A percentile compares a stretch with the other conserved stretches of the same genome.
Evolutionary conservation across 108 stramenopile species (phyloP).

Genomic region (Skeletonema tropicum): DNA sequence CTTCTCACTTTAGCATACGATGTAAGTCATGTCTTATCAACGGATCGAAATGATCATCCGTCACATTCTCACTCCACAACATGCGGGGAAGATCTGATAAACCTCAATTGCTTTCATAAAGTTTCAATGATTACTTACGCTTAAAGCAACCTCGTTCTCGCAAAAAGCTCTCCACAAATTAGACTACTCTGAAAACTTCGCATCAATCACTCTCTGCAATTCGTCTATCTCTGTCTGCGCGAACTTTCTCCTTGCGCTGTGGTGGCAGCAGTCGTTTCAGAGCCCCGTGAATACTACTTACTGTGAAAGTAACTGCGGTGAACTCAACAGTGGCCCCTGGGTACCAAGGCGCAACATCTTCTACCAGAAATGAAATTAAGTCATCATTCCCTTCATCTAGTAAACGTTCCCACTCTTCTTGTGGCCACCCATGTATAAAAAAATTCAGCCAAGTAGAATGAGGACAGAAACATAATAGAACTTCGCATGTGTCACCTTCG

Average conservation of each 20-base stretch:
- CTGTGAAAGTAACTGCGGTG: background rate
- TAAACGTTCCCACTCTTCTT: background rate
- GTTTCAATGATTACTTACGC: no score
- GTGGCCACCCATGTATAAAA: background rate
- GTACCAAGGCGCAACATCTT: background rate
- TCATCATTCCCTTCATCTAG: background rate
- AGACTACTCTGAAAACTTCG: background rate
- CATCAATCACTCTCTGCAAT: background rate
- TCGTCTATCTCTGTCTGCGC: background rate
- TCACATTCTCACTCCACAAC: no score
- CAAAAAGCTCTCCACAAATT: no score
- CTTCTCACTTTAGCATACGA: no score
- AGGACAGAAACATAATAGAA: background rate
- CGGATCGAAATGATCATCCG: no score
- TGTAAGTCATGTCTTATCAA: no score
- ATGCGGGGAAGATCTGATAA: no score
- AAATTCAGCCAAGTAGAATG: background rate
- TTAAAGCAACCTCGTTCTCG: no score
- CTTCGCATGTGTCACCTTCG: background rate
- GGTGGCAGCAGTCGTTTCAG: slow-evolving; percentile 5
- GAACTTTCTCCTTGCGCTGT: background rate
- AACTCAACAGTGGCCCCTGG: slow-evolving; percentile 10
- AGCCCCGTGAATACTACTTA: background rate
- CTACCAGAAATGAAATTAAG: background rate
- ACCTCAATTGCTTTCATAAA: no score